Evolutionary conservation across 2,329 filamentous ascomycete genomes (phyloP).

Genomic region (Spiromastix sp.): DNA sequence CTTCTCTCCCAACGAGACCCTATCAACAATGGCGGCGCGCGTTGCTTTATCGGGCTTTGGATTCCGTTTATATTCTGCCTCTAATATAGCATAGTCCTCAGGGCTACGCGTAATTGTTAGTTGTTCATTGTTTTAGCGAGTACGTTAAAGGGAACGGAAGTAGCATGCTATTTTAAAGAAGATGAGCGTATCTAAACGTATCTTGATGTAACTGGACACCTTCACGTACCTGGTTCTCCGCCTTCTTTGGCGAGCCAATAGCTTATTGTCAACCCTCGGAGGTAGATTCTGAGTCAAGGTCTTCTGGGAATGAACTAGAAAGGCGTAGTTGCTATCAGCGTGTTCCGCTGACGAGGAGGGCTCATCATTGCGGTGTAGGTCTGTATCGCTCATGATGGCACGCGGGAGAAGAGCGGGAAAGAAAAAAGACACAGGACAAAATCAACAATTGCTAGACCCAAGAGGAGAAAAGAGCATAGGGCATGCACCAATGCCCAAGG

Average conservation of each 20-base stretch:
- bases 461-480: slow-evolving; percentile 1
- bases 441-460: no score
- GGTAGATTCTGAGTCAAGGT: slow-evolving; percentile 46
- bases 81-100: slow-evolving; percentile 80
- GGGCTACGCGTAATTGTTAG: slow-evolving; percentile 44
- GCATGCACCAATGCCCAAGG: neutral
- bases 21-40: slow-evolving; percentile 72
- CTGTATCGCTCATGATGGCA: slow-evolving; percentile 1
- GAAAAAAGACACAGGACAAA: no score
- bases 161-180: neutral
- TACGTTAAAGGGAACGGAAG: no score
- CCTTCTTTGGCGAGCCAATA: slow-evolving; percentile 50
- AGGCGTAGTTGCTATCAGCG: slow-evolving; percentile 38
- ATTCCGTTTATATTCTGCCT: slow-evolving; percentile 73
- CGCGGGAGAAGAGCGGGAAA: neutral
- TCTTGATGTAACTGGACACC: neutral
- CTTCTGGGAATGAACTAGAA: slow-evolving; percentile 50
- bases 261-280: slow-evolving; percentile 49
- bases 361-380: no score
- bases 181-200: no score
- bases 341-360: slow-evolving; percentile 22
- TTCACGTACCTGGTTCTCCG: slow-evolving; percentile 48
- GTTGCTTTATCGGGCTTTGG: slow-evolving; percentile 86
- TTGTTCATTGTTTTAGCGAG: no score
- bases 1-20: slow-evolving; percentile 84